Evolutionary conservation across 1,284 basidiomycete species (phyloP).

Genomic region (Puccinia horiana): DNA sequence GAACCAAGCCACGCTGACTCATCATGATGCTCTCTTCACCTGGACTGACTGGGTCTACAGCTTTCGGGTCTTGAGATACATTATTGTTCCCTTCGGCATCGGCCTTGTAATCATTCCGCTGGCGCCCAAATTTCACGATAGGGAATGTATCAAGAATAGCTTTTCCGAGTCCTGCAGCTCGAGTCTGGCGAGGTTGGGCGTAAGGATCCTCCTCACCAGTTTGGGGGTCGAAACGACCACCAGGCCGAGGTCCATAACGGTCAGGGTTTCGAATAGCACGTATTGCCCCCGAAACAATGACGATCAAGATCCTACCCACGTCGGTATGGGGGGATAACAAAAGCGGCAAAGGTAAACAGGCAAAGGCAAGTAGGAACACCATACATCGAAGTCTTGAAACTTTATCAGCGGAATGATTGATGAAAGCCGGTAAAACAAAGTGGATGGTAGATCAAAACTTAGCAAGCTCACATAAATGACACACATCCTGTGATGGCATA

Average conservation of each 20-base stretch:
- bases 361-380: constrained; percentile 23
- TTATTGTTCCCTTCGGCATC: constrained; percentile 18
- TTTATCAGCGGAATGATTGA: background rate
- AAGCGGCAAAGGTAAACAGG: constrained; percentile 29
- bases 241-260: constrained; percentile 74
- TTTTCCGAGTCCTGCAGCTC: constrained; percentile 75
- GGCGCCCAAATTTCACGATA: constrained; percentile 74
- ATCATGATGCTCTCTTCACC: constrained; percentile 25
- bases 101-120: constrained; percentile 17
- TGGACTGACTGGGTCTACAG: background rate
- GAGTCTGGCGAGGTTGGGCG: constrained; percentile 65
- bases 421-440: constrained; percentile 34
- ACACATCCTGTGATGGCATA: constrained; percentile 68
- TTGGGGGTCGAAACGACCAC: constrained; percentile 48
- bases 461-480: constrained; percentile 76
- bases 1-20: background rate
- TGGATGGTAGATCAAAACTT: constrained; percentile 67
- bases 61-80: constrained; percentile 15
- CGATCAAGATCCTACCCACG: constrained; percentile 58
- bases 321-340: constrained; percentile 26
- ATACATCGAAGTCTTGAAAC: constrained; percentile 17
- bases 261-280: constrained; percentile 84
- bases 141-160: constrained; percentile 93
- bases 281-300: constrained; percentile 62
- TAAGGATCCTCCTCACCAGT: constrained; percentile 58